phyloP scores from a whole-genome alignment of 192 early-diverging fungal species.

The Dispira parvispora region DNA sequence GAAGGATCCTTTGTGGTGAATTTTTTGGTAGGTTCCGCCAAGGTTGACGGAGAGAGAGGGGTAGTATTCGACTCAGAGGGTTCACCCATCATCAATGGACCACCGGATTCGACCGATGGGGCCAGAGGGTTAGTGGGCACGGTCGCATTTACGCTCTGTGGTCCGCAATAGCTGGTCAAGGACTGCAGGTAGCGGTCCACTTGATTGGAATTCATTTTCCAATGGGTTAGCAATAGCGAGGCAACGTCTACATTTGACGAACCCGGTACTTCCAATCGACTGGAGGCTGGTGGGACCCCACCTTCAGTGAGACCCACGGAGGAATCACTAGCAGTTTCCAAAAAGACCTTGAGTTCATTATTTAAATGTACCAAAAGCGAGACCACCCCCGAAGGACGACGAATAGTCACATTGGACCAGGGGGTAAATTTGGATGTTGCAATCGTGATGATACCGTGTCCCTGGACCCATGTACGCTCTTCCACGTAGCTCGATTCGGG shows the following conservation, averaged over 20 bases:
- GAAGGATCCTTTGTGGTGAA: too few species aligned
- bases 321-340: slow-evolving; percentile 11
- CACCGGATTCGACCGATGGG: too few species aligned
- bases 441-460: slow-evolving; percentile 70
- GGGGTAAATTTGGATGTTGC: slow-evolving; percentile 41
- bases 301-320: slow-evolving; percentile 8
- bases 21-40: too few species aligned
- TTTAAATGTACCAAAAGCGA: slow-evolving; percentile 35
- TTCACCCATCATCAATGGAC: too few species aligned
- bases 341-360: slow-evolving; percentile 17
- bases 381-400: slow-evolving; percentile 62
- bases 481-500: slow-evolving; percentile 28
- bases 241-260: slow-evolving; percentile 3
- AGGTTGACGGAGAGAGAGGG: too few species aligned
- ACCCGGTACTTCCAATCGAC: too few species aligned
- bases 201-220: slow-evolving; percentile 2
- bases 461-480: slow-evolving; percentile 66
- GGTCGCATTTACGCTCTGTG: neutral
- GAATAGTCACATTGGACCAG: slow-evolving; percentile 68
- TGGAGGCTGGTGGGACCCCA: too few species aligned
- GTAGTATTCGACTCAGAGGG: too few species aligned
- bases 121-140: too few species aligned
- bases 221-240: slow-evolving; percentile 9
- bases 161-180: neutral
- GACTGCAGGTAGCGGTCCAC: slow-evolving; percentile 5